A percentile compares a stretch with the other conserved stretches of the same genome.
These are phyloP conservation scores for Scedosporium minutisporum DNA, from an alignment of 2,329 filamentous ascomycete genomes.

Conservation along the genomic window DNA sequence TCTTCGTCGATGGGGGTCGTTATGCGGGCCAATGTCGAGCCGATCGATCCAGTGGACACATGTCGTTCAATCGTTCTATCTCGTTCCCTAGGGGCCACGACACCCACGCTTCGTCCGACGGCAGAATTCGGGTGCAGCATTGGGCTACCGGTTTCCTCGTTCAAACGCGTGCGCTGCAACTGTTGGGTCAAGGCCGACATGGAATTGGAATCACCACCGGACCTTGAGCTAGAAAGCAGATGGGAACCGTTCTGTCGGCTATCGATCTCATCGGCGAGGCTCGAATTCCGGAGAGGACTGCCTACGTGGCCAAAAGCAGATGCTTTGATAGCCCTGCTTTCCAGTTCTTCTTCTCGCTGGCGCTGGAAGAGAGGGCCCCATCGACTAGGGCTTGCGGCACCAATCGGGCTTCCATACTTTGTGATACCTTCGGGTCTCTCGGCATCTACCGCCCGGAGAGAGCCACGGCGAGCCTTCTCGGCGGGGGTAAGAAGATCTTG, in stretches of 20 bases:
- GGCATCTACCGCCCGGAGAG: constrained; percentile 44
- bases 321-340: constrained; percentile 21
- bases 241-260: constrained; percentile 13
- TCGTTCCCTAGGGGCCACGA: constrained; percentile 23
- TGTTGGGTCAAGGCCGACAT: constrained; percentile 53
- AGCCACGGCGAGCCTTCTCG: constrained; percentile 56
- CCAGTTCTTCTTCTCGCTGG: constrained; percentile 41
- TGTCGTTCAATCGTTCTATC: constrained; percentile 43
- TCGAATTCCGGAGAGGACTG: constrained; percentile 54
- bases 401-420: constrained; percentile 52
- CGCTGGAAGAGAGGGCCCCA: constrained; percentile 54
- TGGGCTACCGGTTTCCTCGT: constrained; percentile 37
- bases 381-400: constrained; percentile 47
- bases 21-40: constrained; percentile 45
- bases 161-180: constrained; percentile 48
- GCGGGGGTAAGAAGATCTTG: constrained; percentile 58
- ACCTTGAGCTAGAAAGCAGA: constrained; percentile 30
- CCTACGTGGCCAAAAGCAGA: constrained; percentile 59
- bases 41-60: constrained; percentile 49
- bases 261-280: constrained; percentile 44
- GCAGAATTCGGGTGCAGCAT: constrained; percentile 41
- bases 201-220: constrained; percentile 40
- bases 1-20: constrained; percentile 58
- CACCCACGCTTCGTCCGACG: constrained; percentile 28
- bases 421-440: constrained; percentile 32